Evolutionary conservation across 208 protist species (phyloP), one percentile per base, ranked within the genome.

Genomic region (Zelonia costaricensis): DNA sequence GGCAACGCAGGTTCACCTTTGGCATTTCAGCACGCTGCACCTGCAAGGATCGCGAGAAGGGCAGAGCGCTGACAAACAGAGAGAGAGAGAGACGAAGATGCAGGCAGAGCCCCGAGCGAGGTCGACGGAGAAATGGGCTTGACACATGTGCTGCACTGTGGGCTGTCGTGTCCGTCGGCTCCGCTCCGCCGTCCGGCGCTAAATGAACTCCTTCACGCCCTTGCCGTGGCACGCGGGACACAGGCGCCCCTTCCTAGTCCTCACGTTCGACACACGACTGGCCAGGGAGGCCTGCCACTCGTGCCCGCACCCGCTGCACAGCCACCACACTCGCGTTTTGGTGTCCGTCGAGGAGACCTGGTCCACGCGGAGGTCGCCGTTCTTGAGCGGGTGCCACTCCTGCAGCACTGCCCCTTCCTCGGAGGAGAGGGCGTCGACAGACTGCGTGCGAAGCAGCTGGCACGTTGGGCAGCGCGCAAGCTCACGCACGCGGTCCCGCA

Each of bases 361-460:
- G 18, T 84, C 82, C 9, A 88, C 55, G 3, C 69, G 70, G n/a
- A 94, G 67, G 51, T 94, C 84, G 12, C 88, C 88, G 59, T 94
- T 94, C 58, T 89, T 88, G 13, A 91, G 58, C 6, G 88, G 84
- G 53, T 94, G 88, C 82, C 82, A 92, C 65, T 94, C 88, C 54
- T 86, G 83, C 54, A 75, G 64, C 53, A 90, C 49, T 20, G 59
- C 64, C 52, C 61, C 69, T 27, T 78, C 74, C 45, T 77, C 67
- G 13, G 78, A 59, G 12, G 47, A 62, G 23, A 76, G 66, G 16
- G 58, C 74, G n/a, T 65, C 71, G 4, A 27, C 47, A 0, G 68
- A 64, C 23, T 80, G 59, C 16, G 76, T 53, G 28, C 57, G 64
- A 20, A 69, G 18, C 36, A 87, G 36, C 10, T 71, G 65, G 53